Percentiles rank a stretch among this genome's conserved stretches.
These are phyloP conservation scores for Trypanosoma boissoni DNA, from an alignment of 208 protist genomes.

Conservation along the genomic window DNA sequence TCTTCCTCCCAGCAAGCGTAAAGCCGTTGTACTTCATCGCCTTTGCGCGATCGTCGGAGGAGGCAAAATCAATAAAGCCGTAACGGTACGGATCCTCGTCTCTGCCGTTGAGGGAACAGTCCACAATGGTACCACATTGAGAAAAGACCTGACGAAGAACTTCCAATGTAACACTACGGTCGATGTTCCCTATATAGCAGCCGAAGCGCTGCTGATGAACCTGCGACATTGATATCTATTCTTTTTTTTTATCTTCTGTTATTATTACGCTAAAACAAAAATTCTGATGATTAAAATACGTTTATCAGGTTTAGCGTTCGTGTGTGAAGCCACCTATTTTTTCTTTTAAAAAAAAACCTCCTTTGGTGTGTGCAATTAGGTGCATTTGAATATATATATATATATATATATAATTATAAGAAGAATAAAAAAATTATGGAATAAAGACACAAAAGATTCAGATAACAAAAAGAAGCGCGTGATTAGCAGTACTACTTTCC, in stretches of 20 bases:
- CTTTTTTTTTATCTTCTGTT: background rate
- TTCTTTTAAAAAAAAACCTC: too few relatives aligned
- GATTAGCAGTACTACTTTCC: too few relatives aligned
- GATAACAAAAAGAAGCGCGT: too few relatives aligned
- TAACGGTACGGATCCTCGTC: conserved; percentile 81
- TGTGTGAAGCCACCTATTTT: too few relatives aligned
- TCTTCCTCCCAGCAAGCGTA: conserved; percentile 65
- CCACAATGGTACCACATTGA: conserved; percentile 78
- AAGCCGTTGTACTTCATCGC: conserved; percentile 89
- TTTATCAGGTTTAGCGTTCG: too few relatives aligned
- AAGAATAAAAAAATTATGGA: too few relatives aligned
- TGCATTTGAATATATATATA: too few relatives aligned
- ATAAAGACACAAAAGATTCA: too few relatives aligned
- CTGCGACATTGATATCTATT: conserved; percentile 14
- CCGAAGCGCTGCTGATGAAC: conserved; percentile 60
- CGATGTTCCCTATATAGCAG: conserved; percentile 87
- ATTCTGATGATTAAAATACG: too few relatives aligned
- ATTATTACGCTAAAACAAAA: background rate
- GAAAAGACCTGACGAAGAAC: conserved; percentile 78
- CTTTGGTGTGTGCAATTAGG: too few relatives aligned
- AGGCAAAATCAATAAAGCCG: conserved; percentile 87
- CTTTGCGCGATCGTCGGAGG: conserved; percentile 66
- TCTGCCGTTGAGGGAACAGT: conserved; percentile 81
- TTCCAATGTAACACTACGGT: conserved; percentile 72
- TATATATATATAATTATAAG: too few relatives aligned